phyloP scores from a whole-genome alignment of 495 filamentous ascomycete genomes.

The Hypoxylon fuscum region DNA sequence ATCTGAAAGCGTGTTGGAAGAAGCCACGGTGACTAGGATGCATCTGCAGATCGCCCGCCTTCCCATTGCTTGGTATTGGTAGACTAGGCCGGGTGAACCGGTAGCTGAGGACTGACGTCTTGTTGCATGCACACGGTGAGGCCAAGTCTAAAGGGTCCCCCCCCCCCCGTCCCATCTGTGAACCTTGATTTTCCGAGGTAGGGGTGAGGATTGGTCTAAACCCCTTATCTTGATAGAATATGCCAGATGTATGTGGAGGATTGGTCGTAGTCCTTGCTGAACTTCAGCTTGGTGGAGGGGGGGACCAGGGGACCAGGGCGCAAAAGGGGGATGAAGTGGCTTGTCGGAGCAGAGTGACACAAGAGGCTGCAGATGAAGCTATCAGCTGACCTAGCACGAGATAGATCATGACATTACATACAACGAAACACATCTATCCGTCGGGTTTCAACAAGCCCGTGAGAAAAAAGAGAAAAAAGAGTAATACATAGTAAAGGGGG shows the following conservation, averaged over 20 bases:
- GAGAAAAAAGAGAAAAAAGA: conserved; percentile 6
- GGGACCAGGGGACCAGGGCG: not conserved
- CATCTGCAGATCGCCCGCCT: conserved; percentile 37
- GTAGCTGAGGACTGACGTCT: conserved; percentile 41
- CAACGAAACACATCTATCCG: conserved; percentile 10
- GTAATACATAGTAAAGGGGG: conserved; percentile 24
- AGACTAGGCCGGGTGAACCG: conserved; percentile 14
- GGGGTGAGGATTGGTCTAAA: conserved; percentile 23
- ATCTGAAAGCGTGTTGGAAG: conserved; percentile 36
- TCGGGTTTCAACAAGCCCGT: conserved; percentile 8
- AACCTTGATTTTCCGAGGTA: conserved; percentile 27
- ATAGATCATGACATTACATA: conserved; percentile 23
- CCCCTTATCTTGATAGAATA: conserved; percentile 40
- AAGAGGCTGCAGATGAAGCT: conserved; percentile 38
- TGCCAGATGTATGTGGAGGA: conserved; percentile 34
- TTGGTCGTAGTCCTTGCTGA: conserved; percentile 16
- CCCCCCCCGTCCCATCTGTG: conserved; percentile 6
- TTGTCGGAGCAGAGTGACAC: conserved; percentile 35
- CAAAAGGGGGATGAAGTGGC: conserved; percentile 10
- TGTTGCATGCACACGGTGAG: conserved; percentile 28
- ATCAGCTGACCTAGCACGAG: conserved; percentile 36
- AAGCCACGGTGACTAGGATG: conserved; percentile 27
- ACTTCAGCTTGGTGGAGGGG: conserved; percentile 25
- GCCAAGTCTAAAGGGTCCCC: conserved; percentile 15
- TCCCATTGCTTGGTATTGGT: conserved; percentile 31